Conservation (phyloP, 129 eudicot species). For the Flaveria bidentis region DNA sequence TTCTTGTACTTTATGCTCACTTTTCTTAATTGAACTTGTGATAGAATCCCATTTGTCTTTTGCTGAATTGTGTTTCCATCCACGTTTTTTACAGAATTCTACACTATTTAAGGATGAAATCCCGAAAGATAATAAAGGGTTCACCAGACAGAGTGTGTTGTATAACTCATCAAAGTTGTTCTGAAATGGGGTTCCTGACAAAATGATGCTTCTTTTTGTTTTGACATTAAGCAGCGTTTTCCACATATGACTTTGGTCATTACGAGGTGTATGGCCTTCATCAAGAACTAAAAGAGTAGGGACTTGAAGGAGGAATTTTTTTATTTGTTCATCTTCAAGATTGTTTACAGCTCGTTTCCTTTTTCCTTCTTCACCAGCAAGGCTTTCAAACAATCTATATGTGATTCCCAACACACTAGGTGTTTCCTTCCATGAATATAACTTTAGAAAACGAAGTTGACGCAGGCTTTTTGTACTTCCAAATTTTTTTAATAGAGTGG, state of each 20-base stretch:
- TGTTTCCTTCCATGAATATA: slow-evolving; percentile 50
- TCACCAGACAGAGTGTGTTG: slow-evolving; percentile 59
- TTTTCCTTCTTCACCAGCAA: slow-evolving; percentile 49
- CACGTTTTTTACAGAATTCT: slow-evolving; percentile 24
- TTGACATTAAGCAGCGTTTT: slow-evolving; percentile 52
- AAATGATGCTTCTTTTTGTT: slow-evolving; percentile 58
- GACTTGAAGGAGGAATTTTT: slow-evolving; percentile 42
- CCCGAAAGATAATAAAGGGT: slow-evolving; percentile 44
- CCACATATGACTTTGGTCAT: slow-evolving; percentile 50
- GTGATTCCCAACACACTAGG: slow-evolving; percentile 72
- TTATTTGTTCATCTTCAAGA: slow-evolving; percentile 26
- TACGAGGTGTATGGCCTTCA: slow-evolving; percentile 92
- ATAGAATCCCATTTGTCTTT: slow-evolving; percentile 44
- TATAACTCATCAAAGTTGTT: slow-evolving; percentile 68
- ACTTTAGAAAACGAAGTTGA: slow-evolving; percentile 38
- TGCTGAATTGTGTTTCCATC: slow-evolving; percentile 25
- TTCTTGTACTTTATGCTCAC: slow-evolving; percentile 25
- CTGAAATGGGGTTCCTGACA: slow-evolving; percentile 88
- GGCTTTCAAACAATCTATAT: slow-evolving; percentile 51
- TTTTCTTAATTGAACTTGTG: slow-evolving; percentile 32
- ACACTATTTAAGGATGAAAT: slow-evolving; percentile 6
- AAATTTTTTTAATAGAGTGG: slow-evolving; percentile 22
- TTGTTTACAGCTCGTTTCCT: slow-evolving; percentile 3
- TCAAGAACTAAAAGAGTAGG: slow-evolving; percentile 75
- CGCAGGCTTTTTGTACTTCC: slow-evolving; percentile 35